Evolutionary conservation across 768 basidiomycete species (phyloP).

Genomic region (Albatrellus ellisii): DNA sequence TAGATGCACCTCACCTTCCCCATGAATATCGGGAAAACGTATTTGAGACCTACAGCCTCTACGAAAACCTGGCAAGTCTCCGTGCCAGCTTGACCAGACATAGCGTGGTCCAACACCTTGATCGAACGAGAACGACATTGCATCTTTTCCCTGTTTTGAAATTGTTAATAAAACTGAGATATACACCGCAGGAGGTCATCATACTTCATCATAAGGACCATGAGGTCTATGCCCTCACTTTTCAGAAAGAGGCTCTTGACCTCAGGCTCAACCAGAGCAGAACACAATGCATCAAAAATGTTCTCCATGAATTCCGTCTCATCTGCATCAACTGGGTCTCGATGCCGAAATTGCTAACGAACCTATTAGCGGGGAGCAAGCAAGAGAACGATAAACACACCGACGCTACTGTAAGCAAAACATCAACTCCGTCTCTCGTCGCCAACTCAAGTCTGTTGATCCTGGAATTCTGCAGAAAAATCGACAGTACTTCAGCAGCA

Average conservation of each 20-base stretch:
- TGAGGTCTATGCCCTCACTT: conserved; percentile 89
- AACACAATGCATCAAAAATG: conserved; percentile 82
- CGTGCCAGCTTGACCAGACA: conserved; percentile 64
- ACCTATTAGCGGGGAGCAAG: conserved; percentile 1
- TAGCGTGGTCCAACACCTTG: conserved; percentile 84
- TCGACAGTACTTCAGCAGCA: conserved; percentile 86
- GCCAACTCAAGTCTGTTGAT: conserved; percentile 58
- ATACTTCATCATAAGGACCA: conserved; percentile 97
- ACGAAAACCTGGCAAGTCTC: conserved; percentile 74
- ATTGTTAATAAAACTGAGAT: background rate
- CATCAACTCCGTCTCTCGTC: conserved; percentile 69
- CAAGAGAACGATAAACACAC: conserved; percentile 33
- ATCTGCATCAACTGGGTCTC: conserved; percentile 76
- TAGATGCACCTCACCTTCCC: conserved; percentile 52
- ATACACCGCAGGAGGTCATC: too few relatives aligned
- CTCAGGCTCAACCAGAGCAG: conserved; percentile 62
- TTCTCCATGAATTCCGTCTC: conserved; percentile 99
- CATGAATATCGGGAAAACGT: conserved; percentile 86
- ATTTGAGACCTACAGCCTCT: conserved; percentile 79
- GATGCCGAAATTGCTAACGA: conserved; percentile 69
- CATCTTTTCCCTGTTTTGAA: conserved; percentile 54
- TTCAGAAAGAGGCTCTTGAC: conserved; percentile 77
- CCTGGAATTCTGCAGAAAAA: conserved; percentile 67
- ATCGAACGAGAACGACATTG: conserved; percentile 74
- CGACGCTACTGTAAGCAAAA: conserved; percentile 60